Evolutionary conservation across 148 eudicot genomes (phyloP), one percentile per base, ranked within the genome.

Genomic region (Cornus kousa): DNA sequence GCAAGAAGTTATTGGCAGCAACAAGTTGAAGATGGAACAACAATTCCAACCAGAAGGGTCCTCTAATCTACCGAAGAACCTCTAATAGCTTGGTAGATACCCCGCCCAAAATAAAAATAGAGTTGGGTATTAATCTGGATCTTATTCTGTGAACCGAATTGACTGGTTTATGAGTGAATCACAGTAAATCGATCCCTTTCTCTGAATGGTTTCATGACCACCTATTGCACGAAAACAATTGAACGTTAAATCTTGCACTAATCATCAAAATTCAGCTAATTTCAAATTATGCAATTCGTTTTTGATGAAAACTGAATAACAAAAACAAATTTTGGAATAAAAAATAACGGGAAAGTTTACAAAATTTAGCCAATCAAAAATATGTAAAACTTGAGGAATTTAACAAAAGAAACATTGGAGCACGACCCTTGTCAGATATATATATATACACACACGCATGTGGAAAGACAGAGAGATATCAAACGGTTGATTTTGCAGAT

Each of bases 61-160:
- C 73, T 64, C 78, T 64, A 77, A 13, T 33, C 69, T 60, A 67
- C 59, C 39, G 68, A 82, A 82, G 82, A 74, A 75, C 83, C 83
- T 74, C 50, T 39, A 60, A 70, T 9, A 33, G 48, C 48, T n/a
- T n/a, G 33, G 22, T 22, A 11, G 28, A 73, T 5, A 16, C 31
- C 28, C 55, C 9, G 32, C 43, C 43, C 37, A 31, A 73, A 67
- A 55, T 43, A 72, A 74, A 70, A 57, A 67, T 33, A 67, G 70
- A 66, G 24, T 46, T 74, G 55, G 69, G 57, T 62, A 71, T 23
- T 48, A 75, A 76, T 43, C 68, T 75, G 79, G 78, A 67, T 81
- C 68, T 59, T 57, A 59, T 74, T 55, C 65, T 68, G n/a, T 28
- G 46, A 68, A 80, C 76, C 80, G 39, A 59, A 69, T 20, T 13